Evolutionary conservation across 345 rosid species (phyloP).

Genomic region (Excoecaria agallocha): DNA sequence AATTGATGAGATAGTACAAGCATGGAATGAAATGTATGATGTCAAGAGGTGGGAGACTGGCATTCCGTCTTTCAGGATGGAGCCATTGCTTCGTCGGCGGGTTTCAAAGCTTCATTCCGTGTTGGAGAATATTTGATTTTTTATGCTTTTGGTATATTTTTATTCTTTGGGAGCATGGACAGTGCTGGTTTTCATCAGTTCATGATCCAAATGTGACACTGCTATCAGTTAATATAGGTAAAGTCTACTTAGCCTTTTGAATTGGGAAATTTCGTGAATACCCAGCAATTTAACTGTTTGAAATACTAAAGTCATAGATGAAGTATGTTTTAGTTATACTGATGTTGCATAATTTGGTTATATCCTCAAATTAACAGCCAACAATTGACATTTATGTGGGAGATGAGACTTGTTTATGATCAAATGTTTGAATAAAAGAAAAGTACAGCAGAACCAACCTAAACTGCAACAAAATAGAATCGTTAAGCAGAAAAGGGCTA

Average conservation of each 20-base stretch:
- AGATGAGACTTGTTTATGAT: not conserved
- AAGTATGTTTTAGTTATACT: not conserved
- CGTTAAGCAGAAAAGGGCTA: not conserved
- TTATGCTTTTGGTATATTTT: conserved; percentile 10
- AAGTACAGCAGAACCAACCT: not conserved
- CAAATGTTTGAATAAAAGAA: not conserved
- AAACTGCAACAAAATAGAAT: not conserved
- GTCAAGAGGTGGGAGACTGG: conserved; percentile 95
- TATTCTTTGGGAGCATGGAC: conserved; percentile 13
- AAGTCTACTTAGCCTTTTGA: not conserved
- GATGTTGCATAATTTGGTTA: not conserved
- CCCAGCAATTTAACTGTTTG: conserved; percentile 1
- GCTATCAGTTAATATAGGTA: conserved; percentile 29
- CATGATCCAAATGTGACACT: conserved; percentile 4
- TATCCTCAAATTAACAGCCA: not conserved
- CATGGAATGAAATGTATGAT: conserved; percentile 99
- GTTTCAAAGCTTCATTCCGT: conserved; percentile 73
- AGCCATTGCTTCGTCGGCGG: conserved; percentile 86
- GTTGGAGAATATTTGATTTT: conserved; percentile 60
- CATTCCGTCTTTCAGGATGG: conserved; percentile 88
- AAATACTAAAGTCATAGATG: not conserved
- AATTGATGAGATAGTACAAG: conserved; percentile 94
- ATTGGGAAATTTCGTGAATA: not conserved
- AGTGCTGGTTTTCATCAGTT: conserved; percentile 21
- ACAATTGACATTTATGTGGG: not conserved